Base-by-base conservation (phyloP, 768 basidiomycete species). In the Suillus placidus region DNA sequence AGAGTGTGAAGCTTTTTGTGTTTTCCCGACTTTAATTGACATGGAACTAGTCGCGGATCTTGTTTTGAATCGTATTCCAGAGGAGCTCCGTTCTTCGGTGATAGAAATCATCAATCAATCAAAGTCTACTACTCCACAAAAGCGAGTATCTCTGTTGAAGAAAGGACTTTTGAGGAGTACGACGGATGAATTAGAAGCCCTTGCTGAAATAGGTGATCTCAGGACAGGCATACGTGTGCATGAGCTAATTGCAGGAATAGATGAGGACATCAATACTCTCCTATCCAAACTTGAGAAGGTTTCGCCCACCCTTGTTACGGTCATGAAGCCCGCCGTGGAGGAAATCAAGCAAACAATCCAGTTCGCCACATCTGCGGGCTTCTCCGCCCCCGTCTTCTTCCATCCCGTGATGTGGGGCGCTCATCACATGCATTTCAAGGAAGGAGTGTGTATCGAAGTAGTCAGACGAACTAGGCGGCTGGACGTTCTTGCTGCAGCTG, bases 401-500 rank as follows among this genome's bases (percentile, higher is more conserved):
- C 85, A 84, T 65, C 93, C 92, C 3, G 78, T 94, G 34, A 91
- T 93, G 88, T 80, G 92, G 32, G 86, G 87, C 14, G 82, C 79
- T 63, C 88, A 90, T 67, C 85, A 85, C 66, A 74, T 80, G 1
- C 82, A 88, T 70, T 92, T 93, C 80, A 87, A 86, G 43, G 85
- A 89, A 57, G 94, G 94, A 0, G 80, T 94, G 38, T 80, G 92
- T 55, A 82, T 95, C 58, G 92, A 94, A 70, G 87, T 94, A 1
- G 87, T 88, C 13, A 82, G 86, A 65, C 85, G 84, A 61, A 86
- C 81, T 68, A 93, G 89, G 72, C 83, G 83, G n/a, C 77, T 80
- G 2, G 92, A 94, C 64, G 82, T 93, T 9, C 83, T 95, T n/a
- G 93, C 92, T 37, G 86, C 85, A n/a, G 93, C 92, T 62, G 93